Conservation (phyloP, 495 filamentous ascomycete genomes). For the Podospora appendiculata region DNA sequence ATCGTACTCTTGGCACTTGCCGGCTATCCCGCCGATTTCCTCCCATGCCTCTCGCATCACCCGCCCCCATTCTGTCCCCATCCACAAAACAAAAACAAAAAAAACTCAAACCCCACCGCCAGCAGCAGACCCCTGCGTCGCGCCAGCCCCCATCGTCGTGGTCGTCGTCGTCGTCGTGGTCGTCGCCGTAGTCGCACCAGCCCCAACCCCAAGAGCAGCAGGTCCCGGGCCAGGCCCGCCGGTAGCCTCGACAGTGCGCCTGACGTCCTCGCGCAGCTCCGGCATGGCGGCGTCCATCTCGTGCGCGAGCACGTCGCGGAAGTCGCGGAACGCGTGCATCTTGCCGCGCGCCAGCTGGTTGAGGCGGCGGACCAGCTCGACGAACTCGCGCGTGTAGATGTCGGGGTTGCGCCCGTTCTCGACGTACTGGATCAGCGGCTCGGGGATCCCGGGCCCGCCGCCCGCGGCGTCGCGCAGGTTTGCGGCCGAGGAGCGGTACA, state of each 20-base stretch:
- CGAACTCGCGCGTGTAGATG: conserved; percentile 96
- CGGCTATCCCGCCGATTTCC: too few relatives aligned
- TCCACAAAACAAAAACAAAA: too few relatives aligned
- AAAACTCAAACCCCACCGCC: too few relatives aligned
- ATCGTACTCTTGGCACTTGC: too few relatives aligned
- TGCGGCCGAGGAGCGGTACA: conserved; percentile 40
- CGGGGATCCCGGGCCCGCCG: conserved; percentile 55
- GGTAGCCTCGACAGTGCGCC: conserved; percentile 46
- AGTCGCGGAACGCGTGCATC: conserved; percentile 66
- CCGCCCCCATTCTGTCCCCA: too few relatives aligned
- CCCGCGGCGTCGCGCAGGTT: conserved; percentile 56
- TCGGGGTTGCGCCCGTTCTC: conserved; percentile 91
- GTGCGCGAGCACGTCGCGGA: conserved; percentile 72
- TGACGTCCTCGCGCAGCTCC: conserved; percentile 65
- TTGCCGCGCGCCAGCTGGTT: conserved; percentile 86
- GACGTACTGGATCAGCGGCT: conserved; percentile 90
- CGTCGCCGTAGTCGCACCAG: too few relatives aligned
- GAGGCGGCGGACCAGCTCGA: conserved; percentile 74
- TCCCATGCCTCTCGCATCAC: too few relatives aligned
- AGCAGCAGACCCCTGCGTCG: too few relatives aligned
- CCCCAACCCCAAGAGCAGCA: too few relatives aligned
- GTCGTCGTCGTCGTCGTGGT: too few relatives aligned
- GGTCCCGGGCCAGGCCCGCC: conserved; percentile 8
- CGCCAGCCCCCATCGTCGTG: too few relatives aligned
- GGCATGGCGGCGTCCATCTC: conserved; percentile 76